A percentile compares a stretch with the other conserved stretches of the same genome.
phyloP scores from a whole-genome alignment of 768 basidiomycete species.

The Infundibulicybe gibba region DNA sequence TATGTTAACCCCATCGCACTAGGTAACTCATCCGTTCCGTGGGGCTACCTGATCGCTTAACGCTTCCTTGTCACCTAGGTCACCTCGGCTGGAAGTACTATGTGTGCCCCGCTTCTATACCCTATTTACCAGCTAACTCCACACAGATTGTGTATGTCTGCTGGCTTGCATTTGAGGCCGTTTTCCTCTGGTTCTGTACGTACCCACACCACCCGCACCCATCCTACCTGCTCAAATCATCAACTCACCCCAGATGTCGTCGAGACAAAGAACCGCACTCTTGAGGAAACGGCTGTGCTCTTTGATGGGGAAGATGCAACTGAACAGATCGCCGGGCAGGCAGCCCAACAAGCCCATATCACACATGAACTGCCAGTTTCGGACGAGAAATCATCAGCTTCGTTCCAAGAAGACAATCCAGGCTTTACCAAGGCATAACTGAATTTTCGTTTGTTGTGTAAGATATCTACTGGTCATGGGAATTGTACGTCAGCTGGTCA shows the following conservation, averaged over 20 bases:
- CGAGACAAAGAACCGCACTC: conserved; percentile 69
- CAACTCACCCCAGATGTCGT: conserved; percentile 36
- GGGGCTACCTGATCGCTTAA: background rate
- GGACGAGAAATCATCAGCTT: conserved; percentile 32
- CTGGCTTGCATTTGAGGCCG: conserved; percentile 65
- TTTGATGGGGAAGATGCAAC: conserved; percentile 68
- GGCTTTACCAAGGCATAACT: conserved; percentile 14
- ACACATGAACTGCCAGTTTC: conserved; percentile 16
- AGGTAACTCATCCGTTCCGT: conserved; percentile 12
- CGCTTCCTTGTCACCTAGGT: conserved; percentile 13
- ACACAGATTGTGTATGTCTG: conserved; percentile 60
- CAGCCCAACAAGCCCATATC: conserved; percentile 17
- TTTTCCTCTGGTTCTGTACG: conserved; percentile 60
- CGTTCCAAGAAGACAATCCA: conserved; percentile 23
- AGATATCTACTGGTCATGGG: no score
- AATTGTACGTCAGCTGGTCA: no score
- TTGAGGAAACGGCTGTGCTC: conserved; percentile 80
- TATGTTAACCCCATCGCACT: conserved; percentile 84
- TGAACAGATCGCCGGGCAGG: conserved; percentile 27
- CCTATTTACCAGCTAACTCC: background rate
- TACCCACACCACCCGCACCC: conserved; percentile 1
- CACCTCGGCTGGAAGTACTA: conserved; percentile 75
- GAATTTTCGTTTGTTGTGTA: no score
- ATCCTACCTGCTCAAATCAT: background rate
- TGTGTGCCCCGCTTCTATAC: conserved; percentile 25